phyloP scores from a whole-genome alignment of 805 yeast genomes.

The Yamadazyma philogaea region DNA sequence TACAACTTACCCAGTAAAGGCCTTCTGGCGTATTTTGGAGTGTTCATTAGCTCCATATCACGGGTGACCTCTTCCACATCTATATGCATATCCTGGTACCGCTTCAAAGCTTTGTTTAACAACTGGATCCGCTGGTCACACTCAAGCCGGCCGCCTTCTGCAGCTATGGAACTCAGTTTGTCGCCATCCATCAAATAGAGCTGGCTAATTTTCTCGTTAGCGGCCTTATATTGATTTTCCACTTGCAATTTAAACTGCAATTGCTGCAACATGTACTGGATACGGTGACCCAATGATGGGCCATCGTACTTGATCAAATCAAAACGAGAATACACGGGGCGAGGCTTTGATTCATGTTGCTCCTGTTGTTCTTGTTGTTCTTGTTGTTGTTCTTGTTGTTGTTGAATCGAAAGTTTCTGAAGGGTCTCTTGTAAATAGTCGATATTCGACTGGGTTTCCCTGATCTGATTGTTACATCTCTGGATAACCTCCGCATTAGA shows the following conservation, averaged over 20 bases:
- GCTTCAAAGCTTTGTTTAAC: constrained; percentile 75
- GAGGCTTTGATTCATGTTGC: constrained; percentile 26
- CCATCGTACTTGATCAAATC: constrained; percentile 91
- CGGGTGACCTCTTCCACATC: constrained; percentile 63
- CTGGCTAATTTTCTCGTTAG: constrained; percentile 83
- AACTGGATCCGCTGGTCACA: constrained; percentile 82
- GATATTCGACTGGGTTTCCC: constrained; percentile 89
- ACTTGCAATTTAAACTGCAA: constrained; percentile 90
- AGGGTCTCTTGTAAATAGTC: constrained; percentile 81
- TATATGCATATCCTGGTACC: constrained; percentile 87
- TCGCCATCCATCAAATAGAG: constrained; percentile 92
- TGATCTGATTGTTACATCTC: constrained; percentile 82
- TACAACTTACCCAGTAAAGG: constrained; percentile 80
- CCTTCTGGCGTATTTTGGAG: constrained; percentile 73
- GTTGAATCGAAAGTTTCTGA: constrained; percentile 49
- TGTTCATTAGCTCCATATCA: constrained; percentile 62
- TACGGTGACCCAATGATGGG: constrained; percentile 90
- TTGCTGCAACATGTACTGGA: constrained; percentile 93
- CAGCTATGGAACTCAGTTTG: constrained; percentile 76
- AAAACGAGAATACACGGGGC: constrained; percentile 59
- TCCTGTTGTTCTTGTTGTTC: neutral
- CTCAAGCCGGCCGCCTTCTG: constrained; percentile 82
- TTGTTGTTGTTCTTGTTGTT: neutral
- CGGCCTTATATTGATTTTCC: constrained; percentile 89
- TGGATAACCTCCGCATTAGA: constrained; percentile 80